Conservation (phyloP, 2,329 filamentous ascomycete species). For the Clonostachys solani region DNA sequence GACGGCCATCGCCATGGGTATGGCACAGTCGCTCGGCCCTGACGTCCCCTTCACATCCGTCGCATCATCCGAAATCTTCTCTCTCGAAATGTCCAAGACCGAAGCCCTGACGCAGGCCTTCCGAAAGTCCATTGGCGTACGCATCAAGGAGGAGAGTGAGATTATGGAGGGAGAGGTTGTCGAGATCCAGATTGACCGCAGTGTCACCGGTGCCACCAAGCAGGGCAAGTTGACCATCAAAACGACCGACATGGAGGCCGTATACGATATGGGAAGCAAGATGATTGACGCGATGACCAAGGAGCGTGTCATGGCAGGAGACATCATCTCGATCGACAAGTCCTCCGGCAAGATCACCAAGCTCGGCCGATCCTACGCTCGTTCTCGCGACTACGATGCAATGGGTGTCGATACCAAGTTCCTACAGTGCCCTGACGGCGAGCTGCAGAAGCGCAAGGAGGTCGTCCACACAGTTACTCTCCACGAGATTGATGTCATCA, state of each 20-base stretch:
- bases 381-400: slow-evolving; percentile 95
- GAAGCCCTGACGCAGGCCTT: slow-evolving; percentile 98
- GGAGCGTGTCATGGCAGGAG: slow-evolving; percentile 97
- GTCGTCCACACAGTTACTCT: slow-evolving; percentile 95
- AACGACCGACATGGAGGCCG: slow-evolving; percentile 98
- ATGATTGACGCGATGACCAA: slow-evolving; percentile 99
- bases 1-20: slow-evolving; percentile 97
- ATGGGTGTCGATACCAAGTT: slow-evolving; percentile 99
- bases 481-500: slow-evolving; percentile 99
- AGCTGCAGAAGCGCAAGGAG: slow-evolving; percentile 95
- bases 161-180: slow-evolving; percentile 99
- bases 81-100: slow-evolving; percentile 98
- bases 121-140: slow-evolving; percentile 94
- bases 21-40: slow-evolving; percentile 90
- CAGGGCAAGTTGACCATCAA: slow-evolving; percentile 99
- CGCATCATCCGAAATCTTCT: slow-evolving; percentile 95
- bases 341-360: slow-evolving; percentile 98
- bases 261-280: slow-evolving; percentile 99
- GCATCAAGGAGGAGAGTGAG: slow-evolving; percentile 98
- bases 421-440: slow-evolving; percentile 93
- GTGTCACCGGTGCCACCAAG: slow-evolving; percentile 93
- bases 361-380: slow-evolving; percentile 88
- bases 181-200: slow-evolving; percentile 96
- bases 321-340: slow-evolving; percentile 98
- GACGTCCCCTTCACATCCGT: slow-evolving; percentile 97